Base-by-base conservation (phyloP, 2,329 filamentous ascomycete genomes). In the Fusarium sp. region DNA sequence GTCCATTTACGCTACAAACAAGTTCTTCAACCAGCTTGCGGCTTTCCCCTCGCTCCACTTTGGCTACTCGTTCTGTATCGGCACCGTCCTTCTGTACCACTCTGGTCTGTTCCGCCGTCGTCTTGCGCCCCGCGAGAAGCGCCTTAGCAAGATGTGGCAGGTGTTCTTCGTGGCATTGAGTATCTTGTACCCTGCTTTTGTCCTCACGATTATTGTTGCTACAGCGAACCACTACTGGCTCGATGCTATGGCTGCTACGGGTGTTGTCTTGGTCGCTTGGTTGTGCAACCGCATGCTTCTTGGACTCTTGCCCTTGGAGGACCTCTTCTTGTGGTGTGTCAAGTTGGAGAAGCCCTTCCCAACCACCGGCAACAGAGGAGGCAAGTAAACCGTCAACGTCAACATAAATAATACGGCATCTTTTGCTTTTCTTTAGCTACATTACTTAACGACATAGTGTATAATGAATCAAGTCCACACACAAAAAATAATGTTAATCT, bases 141-240 rank as follows among this genome's bases (percentile, higher is more conserved):
- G 74, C 11, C 60, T 75, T 66, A 72, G 70, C 59, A 77, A 77
- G 70, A 41, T 69, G 37, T 67, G 74, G 59, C 74, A 76, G 54
- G 31, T 61, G 23, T 75, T 78, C 48, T 77, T 77, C 42, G 74
- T 69, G 21, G 43, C 44, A 7, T 50, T 86, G 18, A 86, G 86
- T 30, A 61, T 88, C 19, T 77, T 80, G 48, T 89, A 89, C 71
- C 86, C 86, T 3, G 70, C 77, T 7, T 83, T 85, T 72, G 86
- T 89, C 53, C 74, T 89, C 50, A 80, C 84, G 1, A 85, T 84
- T 30, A 90, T 90, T 62, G 84, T 90, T 28, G 84, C 87, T 18
- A 90, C 88, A 1, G 88, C 87, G 34, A 90, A 90, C 71, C 88
- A 85, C 71, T 85, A 91, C 76, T 85, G 91, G 48, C 82, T 92